Percentiles rank a stretch among this genome's conserved stretches.
Evolutionary conservation across 805 yeast species (phyloP).

Genomic region (Candida ficus): DNA sequence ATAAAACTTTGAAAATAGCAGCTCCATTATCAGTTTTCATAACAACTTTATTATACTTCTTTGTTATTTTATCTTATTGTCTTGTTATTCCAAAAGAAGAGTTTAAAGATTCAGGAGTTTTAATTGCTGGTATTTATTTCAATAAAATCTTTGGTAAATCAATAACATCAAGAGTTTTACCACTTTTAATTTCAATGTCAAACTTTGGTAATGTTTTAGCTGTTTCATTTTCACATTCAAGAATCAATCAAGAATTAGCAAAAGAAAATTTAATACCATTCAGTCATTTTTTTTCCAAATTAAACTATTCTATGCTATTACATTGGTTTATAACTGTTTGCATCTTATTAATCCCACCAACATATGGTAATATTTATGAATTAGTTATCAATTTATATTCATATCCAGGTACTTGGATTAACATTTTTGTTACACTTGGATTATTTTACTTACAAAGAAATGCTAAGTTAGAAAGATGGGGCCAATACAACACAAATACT

Average conservation of each 20-base stretch:
- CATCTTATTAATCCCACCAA: constrained; percentile 47
- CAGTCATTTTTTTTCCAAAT: constrained; percentile 38
- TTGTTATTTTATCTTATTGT: constrained; percentile 53
- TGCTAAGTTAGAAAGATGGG: constrained; percentile 37
- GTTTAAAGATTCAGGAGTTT: constrained; percentile 49
- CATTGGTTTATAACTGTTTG: constrained; percentile 55
- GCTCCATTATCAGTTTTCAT: constrained; percentile 54
- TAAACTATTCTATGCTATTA: constrained; percentile 40
- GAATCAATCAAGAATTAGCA: constrained; percentile 56
- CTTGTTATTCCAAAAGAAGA: constrained; percentile 39
- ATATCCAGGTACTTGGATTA: constrained; percentile 60
- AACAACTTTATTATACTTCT: constrained; percentile 48
- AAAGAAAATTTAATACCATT: constrained; percentile 45
- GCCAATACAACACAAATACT: constrained; percentile 13
- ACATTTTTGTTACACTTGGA: constrained; percentile 46
- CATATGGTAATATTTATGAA: constrained; percentile 59
- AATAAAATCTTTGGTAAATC: constrained; percentile 52
- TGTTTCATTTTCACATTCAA: constrained; percentile 55
- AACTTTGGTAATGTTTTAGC: constrained; percentile 63
- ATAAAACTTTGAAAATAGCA: constrained; percentile 49
- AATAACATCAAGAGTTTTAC: constrained; percentile 43
- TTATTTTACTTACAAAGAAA: constrained; percentile 45
- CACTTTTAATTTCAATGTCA: constrained; percentile 54
- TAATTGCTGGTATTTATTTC: constrained; percentile 61
- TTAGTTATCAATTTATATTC: constrained; percentile 58